These are phyloP conservation scores for Rhodotorula babjevae DNA, from an alignment of 768 basidiomycete species.

Conservation along the genomic window DNA sequence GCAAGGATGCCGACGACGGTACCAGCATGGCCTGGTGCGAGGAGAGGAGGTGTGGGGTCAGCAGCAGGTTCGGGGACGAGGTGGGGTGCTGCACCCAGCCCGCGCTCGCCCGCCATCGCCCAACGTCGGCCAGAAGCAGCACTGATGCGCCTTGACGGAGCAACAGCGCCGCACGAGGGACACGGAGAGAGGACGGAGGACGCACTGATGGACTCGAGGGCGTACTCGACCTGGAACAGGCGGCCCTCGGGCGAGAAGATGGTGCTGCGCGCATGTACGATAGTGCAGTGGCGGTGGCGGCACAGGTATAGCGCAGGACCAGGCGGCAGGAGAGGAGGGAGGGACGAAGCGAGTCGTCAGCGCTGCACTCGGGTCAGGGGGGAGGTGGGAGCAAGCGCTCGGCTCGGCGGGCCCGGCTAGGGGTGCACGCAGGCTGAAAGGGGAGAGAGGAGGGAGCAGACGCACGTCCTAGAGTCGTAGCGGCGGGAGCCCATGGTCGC, in stretches of 20 bases:
- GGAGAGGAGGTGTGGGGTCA: neutral
- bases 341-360: neutral
- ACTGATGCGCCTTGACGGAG: no score
- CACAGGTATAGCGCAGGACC: neutral
- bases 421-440: neutral
- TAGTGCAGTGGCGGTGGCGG: neutral
- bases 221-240: conserved; percentile 99
- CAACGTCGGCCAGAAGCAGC: no score
- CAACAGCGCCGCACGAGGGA: no score
- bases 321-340: neutral
- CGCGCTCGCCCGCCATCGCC: no score
- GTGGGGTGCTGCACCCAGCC: no score
- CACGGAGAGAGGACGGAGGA: conserved; percentile 48
- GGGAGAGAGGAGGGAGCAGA: neutral
- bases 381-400: neutral
- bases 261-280: conserved; percentile 62
- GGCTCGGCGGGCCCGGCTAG: neutral
- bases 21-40: conserved; percentile 41
- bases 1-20: conserved; percentile 86
- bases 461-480: conserved; percentile 28
- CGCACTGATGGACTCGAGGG: conserved; percentile 98
- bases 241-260: conserved; percentile 99
- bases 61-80: neutral
- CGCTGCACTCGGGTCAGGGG: neutral
- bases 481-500: conserved; percentile 37